phyloP scores from a whole-genome alignment of 768 basidiomycete genomes.

The Russula sp. region DNA sequence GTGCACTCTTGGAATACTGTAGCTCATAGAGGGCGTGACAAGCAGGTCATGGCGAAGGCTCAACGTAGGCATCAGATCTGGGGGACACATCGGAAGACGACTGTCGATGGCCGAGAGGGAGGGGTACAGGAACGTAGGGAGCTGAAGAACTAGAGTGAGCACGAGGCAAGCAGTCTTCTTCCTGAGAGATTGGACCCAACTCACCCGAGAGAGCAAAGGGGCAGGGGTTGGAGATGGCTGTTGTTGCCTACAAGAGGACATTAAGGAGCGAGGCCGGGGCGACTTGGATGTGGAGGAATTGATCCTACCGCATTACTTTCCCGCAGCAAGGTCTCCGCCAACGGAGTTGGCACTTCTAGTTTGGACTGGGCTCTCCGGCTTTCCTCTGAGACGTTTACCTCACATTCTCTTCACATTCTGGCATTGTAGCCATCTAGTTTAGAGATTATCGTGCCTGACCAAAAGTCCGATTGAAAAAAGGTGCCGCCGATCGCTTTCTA shows the following conservation, averaged over 20 bases:
- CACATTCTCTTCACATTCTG: too few species aligned
- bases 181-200: conserved; percentile 13
- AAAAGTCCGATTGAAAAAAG: too few species aligned
- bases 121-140: conserved; percentile 6
- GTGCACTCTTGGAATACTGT: conserved; percentile 4
- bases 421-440: too few species aligned
- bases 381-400: too few species aligned
- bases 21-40: conserved; percentile 24
- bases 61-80: not conserved
- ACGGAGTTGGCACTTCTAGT: too few species aligned
- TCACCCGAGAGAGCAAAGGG: conserved; percentile 17
- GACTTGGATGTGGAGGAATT: conserved; percentile 30
- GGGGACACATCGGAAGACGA: not conserved
- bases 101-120: not conserved
- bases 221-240: conserved; percentile 28
- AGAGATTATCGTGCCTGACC: too few species aligned
- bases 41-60: conserved; percentile 17
- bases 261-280: conserved; percentile 28
- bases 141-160: not conserved
- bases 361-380: too few species aligned
- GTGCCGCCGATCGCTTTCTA: too few species aligned
- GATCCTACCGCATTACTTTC: too few species aligned
- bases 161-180: conserved; percentile 9
- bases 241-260: conserved; percentile 22
- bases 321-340: too few species aligned